Base-by-base conservation (phyloP, 2,329 filamentous ascomycete species). In the Camillea tinctor region DNA sequence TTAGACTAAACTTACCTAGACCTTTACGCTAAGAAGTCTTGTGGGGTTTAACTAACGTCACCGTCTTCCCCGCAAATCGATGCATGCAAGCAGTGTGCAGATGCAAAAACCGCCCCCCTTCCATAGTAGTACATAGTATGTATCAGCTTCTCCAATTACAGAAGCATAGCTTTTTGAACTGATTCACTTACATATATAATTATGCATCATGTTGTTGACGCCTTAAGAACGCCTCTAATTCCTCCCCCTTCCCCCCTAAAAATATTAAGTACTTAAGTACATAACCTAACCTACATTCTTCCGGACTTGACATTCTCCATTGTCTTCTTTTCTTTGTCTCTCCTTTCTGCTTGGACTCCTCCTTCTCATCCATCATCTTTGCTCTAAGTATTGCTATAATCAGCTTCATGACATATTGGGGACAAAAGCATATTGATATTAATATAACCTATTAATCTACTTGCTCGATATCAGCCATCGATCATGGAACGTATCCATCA, bases 401-500 rank as follows among this genome's bases (percentile, higher is more conserved):
- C 49, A 19, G 49, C 49, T 13, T 50, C 49, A 50, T 22, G 7
- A 50, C 36, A 21, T 40, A 13, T 3, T 17, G 4, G 4, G 24
- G 24, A n/a, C n/a, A n/a, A n/a, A n/a, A n/a, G n/a, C n/a, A n/a
- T n/a, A n/a, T n/a, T n/a, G n/a, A n/a, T n/a, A n/a, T n/a, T n/a
- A n/a, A n/a, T n/a, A n/a, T n/a, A n/a, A n/a, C n/a, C n/a, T 44
- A 44, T 30, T 30, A 7, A 30, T 44, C 36, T 44, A 15, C 36
- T n/a, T 15, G 17, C 11, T 15, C 36, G 36, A 15, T 50, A 52
- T 44, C 58, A 68, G 40, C 26, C n/a, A 52, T 44, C 58, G 68
- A 48, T 11, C n/a, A 73, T 73, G 72, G 70, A 73, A 15, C 66
- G 72, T 55, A 56, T 72, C 56, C 65, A 73, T 30, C 69, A 68